Conservation (phyloP, 495 filamentous ascomycete genomes). For the Podospora didyma region DNA sequence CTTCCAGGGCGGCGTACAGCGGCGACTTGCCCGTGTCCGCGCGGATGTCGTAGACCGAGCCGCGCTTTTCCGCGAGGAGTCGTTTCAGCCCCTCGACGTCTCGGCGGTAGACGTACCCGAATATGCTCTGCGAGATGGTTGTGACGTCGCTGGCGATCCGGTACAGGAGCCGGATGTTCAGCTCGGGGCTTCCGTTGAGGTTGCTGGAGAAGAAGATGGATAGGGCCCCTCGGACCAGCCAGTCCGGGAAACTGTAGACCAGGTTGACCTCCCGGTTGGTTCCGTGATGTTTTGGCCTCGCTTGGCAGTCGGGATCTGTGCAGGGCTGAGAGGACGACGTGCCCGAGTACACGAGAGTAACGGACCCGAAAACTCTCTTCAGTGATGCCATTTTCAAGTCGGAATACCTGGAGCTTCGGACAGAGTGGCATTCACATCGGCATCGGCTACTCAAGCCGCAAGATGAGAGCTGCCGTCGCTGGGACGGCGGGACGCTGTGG, state of each 20-base stretch:
- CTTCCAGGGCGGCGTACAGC: not conserved
- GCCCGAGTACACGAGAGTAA: not conserved
- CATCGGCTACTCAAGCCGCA: not conserved
- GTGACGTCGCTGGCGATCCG: not conserved
- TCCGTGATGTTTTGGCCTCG: not conserved
- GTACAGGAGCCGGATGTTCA: slow-evolving; percentile 4
- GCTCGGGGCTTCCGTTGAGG: slow-evolving; percentile 7
- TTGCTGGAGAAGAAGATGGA: slow-evolving; percentile 9
- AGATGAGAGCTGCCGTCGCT: not conserved
- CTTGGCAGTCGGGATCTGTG: not conserved
- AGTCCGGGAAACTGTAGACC: slow-evolving; percentile 2
- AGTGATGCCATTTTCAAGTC: slow-evolving; percentile 2
- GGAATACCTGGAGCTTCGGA: not conserved
- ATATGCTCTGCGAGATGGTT: not conserved
- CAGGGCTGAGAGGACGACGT: not conserved
- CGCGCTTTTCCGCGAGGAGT: not conserved
- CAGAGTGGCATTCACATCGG: slow-evolving; percentile 2
- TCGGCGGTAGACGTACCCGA: not conserved
- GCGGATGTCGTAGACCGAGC: slow-evolving; percentile 3
- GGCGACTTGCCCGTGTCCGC: not conserved
- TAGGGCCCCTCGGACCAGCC: slow-evolving; percentile 1
- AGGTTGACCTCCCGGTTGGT: not conserved
- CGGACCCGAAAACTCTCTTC: not conserved
- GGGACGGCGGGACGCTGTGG: not conserved
- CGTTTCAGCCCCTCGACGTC: not conserved